Evolutionary conservation across 345 rosid genomes (phyloP).

Genomic region (Toxicodendron radicans): DNA sequence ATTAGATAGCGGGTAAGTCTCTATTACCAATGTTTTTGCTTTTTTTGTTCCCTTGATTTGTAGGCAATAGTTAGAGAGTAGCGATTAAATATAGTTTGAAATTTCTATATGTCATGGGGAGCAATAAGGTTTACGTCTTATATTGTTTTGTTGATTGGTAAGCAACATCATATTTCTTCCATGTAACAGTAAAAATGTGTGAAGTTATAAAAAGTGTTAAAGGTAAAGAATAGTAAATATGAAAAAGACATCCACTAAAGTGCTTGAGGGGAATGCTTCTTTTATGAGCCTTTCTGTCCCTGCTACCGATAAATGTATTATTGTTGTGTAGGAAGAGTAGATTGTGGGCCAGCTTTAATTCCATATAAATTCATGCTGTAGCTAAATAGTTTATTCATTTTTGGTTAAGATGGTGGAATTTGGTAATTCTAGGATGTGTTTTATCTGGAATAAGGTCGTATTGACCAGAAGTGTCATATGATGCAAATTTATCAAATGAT

Average conservation of each 20-base stretch:
- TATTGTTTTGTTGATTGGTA: neutral
- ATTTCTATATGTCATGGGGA: neutral
- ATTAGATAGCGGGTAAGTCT: slow-evolving; percentile 80
- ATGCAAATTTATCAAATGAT: neutral
- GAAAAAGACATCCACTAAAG: neutral
- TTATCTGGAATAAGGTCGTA: neutral
- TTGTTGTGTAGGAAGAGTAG: neutral
- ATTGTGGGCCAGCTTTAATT: neutral
- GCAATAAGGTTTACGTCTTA: neutral
- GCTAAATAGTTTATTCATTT: neutral
- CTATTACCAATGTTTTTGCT: slow-evolving; percentile 3
- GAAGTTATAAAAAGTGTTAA: neutral
- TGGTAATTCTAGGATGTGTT: neutral
- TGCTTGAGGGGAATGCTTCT: neutral
- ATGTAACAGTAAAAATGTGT: neutral
- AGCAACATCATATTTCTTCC: neutral
- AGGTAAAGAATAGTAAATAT: neutral
- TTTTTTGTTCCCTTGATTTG: neutral
- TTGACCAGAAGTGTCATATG: neutral
- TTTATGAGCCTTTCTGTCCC: neutral
- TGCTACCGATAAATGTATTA: neutral
- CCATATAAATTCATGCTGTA: neutral
- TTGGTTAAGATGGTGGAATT: neutral
- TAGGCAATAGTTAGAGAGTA: neutral
- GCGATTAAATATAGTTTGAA: neutral